Conservation (phyloP, 306 rosid genomes). For the Quercus gilva region DNA sequence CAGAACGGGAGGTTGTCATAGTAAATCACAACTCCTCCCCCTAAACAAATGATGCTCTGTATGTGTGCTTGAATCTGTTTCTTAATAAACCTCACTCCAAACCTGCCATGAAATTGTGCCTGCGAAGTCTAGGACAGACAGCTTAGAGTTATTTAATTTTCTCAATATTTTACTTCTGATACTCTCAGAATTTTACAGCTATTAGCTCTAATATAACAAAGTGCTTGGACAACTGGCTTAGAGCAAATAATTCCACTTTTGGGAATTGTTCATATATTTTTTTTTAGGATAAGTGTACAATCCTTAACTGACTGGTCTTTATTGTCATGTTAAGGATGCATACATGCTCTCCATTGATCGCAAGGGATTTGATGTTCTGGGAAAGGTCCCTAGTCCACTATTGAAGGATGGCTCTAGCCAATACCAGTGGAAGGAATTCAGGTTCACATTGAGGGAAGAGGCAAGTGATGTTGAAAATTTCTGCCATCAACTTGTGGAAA, state of each 20-base stretch:
- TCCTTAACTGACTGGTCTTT: conserved; percentile 17
- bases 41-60: neutral
- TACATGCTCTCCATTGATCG: conserved; percentile 59
- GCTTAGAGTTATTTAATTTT: neutral
- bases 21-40: neutral
- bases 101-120: neutral
- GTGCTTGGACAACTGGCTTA: neutral
- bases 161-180: neutral
- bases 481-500: conserved; percentile 68
- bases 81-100: neutral
- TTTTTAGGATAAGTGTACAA: neutral
- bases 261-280: neutral
- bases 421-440: conserved; percentile 71
- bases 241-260: neutral
- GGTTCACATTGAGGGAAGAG: conserved; percentile 61
- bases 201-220: neutral
- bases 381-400: conserved; percentile 46
- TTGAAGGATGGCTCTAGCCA: conserved; percentile 46
- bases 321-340: conserved; percentile 60
- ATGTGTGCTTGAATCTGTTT: neutral
- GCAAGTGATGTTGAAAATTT: conserved; percentile 58
- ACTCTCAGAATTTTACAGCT: neutral
- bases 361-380: conserved; percentile 76
- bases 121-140: neutral
- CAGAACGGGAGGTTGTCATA: neutral